phyloP scores from a whole-genome alignment of 129 eudicot genomes.

The Apium graveolens region DNA sequence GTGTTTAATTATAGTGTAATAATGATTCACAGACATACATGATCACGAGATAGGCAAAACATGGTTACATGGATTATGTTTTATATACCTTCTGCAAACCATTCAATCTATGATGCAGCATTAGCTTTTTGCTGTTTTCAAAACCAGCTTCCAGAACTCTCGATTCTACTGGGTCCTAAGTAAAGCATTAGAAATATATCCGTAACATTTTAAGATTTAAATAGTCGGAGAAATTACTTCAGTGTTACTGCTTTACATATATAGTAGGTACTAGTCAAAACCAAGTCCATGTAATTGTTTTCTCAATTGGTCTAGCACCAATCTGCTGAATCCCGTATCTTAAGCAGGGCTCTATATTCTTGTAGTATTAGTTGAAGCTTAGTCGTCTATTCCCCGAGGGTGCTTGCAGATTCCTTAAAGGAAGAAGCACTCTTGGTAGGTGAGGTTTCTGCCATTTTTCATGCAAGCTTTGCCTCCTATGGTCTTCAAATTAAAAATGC shows the following conservation, averaged over 20 bases:
- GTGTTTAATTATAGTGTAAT: neutral
- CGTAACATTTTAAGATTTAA: neutral
- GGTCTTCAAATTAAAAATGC: constrained; percentile 15
- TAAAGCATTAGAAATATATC: neutral
- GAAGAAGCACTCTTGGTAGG: neutral
- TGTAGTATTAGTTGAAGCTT: neutral
- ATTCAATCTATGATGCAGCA: neutral
- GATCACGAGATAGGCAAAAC: neutral
- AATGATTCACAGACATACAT: neutral
- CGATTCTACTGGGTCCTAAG: neutral
- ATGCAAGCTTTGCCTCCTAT: neutral
- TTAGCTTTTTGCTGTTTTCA: neutral
- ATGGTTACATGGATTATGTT: neutral
- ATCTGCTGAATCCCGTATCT: neutral
- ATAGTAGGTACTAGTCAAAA: neutral
- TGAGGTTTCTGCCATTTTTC: neutral
- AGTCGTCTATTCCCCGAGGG: neutral
- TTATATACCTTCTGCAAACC: neutral
- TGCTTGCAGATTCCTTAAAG: constrained; percentile 7
- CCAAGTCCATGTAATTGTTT: neutral
- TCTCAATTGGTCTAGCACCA: neutral
- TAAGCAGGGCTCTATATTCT: neutral
- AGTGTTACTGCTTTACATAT: neutral
- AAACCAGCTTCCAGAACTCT: neutral
- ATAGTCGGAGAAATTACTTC: neutral